phyloP scores from a whole-genome alignment of 306 rosid genomes.

The Gleditsia sinensis region DNA sequence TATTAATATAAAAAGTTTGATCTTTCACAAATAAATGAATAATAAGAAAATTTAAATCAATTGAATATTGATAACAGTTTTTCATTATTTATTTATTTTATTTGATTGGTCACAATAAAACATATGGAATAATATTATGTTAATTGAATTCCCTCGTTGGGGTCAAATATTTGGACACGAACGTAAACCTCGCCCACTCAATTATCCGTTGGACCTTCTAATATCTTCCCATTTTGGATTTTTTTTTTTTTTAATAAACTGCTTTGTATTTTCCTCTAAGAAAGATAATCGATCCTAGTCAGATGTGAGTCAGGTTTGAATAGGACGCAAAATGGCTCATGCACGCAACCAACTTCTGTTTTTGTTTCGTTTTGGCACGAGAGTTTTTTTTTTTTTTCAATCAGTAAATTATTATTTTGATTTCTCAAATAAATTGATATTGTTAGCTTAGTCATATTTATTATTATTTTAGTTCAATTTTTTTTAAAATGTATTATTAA shows the following conservation, averaged over 20 bases:
- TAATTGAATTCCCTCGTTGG: not conserved
- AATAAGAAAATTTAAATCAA: not conserved
- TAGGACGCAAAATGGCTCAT: no score
- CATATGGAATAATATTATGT: not conserved
- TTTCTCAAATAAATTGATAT: no score
- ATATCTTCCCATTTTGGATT: not conserved
- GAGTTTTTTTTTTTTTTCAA: no score
- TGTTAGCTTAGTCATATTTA: no score
- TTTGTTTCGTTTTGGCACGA: no score
- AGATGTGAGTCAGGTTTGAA: constrained; percentile 33
- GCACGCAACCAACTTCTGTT: no score
- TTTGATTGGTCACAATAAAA: constrained; percentile 4
- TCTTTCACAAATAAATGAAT: not conserved
- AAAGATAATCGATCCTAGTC: constrained; percentile 32
- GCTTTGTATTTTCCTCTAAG: constrained; percentile 17
- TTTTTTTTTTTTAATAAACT: not conserved
- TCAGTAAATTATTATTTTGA: no score
- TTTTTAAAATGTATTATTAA: no score
- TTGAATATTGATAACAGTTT: not conserved
- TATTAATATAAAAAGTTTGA: not conserved
- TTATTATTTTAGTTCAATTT: no score
- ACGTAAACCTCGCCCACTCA: not conserved
- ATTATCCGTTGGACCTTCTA: not conserved
- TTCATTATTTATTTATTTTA: not conserved
- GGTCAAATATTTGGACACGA: not conserved